These are phyloP conservation scores for Aspergillus phoenicis DNA, from an alignment of 2,329 filamentous ascomycete species.

Conservation along the genomic window DNA sequence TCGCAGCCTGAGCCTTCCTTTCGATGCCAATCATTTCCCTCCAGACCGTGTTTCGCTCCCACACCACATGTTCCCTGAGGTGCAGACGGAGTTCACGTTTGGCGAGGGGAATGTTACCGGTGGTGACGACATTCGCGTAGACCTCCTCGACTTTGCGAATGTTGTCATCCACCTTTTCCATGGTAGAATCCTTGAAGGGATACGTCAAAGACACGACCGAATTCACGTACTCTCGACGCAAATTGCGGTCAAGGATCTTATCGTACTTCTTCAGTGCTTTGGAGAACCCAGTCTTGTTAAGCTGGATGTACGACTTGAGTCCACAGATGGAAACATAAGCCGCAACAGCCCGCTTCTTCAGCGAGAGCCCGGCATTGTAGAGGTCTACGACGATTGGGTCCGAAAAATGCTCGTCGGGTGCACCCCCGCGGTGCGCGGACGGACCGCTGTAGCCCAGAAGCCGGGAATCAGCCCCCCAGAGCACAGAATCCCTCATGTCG, in stretches of 20 bases:
- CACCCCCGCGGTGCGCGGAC: slow-evolving; percentile 24
- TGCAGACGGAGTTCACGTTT: slow-evolving; percentile 86
- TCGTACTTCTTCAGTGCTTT: slow-evolving; percentile 99
- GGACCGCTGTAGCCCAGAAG: slow-evolving; percentile 20
- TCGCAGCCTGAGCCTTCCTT: slow-evolving; percentile 89
- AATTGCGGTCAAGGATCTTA: slow-evolving; percentile 83
- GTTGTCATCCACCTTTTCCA: slow-evolving; percentile 68
- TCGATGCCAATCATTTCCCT: slow-evolving; percentile 98
- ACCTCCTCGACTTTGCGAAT: slow-evolving; percentile 74
- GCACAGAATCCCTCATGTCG: slow-evolving; percentile 40
- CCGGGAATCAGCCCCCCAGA: slow-evolving; percentile 28
- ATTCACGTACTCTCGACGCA: slow-evolving; percentile 77
- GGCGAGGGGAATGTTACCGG: slow-evolving; percentile 74
- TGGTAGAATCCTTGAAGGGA: slow-evolving; percentile 75
- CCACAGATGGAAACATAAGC: slow-evolving; percentile 92
- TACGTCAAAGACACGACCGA: slow-evolving; percentile 75
- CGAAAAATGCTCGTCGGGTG: slow-evolving; percentile 72
- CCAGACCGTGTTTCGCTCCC: slow-evolving; percentile 99
- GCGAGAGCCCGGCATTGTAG: slow-evolving; percentile 73
- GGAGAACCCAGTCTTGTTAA: slow-evolving; percentile 94
- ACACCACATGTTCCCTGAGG: slow-evolving; percentile 93
- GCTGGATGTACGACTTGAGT: slow-evolving; percentile 90
- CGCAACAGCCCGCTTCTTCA: slow-evolving; percentile 88
- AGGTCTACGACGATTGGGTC: slow-evolving; percentile 70
- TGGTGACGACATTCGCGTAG: slow-evolving; percentile 80